Conservation (phyloP, 352 stramenopile genomes). For the Globisporangium alternatum region DNA sequence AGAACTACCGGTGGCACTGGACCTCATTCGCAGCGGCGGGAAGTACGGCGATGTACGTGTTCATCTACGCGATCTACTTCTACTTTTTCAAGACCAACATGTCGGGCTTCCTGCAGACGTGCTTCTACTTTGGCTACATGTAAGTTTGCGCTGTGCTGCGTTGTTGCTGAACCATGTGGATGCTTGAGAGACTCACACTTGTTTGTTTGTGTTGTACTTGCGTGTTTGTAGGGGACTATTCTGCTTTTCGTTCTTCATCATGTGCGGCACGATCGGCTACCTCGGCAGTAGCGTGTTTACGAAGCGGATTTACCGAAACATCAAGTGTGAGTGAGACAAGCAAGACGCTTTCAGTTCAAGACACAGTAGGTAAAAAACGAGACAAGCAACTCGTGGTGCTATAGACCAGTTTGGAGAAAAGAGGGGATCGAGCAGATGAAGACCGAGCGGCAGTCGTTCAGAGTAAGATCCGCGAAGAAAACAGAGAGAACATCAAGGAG, state of each 20-base stretch:
- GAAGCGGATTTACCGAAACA: conserved; percentile 94
- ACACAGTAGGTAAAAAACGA: background rate
- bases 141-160: conserved; percentile 31
- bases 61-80: conserved; percentile 99
- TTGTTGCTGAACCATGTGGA: background rate
- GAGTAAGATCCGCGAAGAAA: background rate
- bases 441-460: background rate
- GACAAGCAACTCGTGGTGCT: background rate
- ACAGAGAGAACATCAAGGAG: background rate
- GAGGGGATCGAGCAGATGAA: background rate
- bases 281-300: conserved; percentile 92
- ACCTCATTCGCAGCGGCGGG: conserved; percentile 94
- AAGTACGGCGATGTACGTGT: conserved; percentile 96
- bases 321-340: conserved; percentile 91
- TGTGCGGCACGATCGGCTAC: conserved; percentile 92
- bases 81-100: conserved; percentile 99
- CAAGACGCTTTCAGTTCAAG: background rate
- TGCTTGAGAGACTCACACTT: background rate
- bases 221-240: conserved; percentile 76
- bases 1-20: conserved; percentile 99
- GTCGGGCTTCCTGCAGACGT: conserved; percentile 97
- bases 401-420: background rate
- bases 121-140: conserved; percentile 99
- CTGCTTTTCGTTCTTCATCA: conserved; percentile 91
- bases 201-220: background rate